Evolutionary conservation across 1,139 yeast genomes (phyloP).

Genomic region (Maudiozyma humilis): DNA sequence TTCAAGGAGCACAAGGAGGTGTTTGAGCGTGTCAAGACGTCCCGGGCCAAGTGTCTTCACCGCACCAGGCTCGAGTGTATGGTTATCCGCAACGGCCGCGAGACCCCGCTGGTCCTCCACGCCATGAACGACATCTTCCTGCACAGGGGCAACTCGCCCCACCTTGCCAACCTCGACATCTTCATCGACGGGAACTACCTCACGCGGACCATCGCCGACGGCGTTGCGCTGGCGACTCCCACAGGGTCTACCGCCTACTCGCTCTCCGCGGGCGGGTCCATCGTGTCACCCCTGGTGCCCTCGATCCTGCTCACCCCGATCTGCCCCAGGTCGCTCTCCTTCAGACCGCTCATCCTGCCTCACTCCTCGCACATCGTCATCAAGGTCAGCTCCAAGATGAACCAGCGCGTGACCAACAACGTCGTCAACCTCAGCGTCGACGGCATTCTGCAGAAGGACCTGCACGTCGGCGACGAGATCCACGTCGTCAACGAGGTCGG

Average conservation of each 20-base stretch:
- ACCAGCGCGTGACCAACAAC: slow-evolving; percentile 31
- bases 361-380: slow-evolving; percentile 61
- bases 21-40: slow-evolving; percentile 55
- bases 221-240: slow-evolving; percentile 77
- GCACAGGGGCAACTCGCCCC: slow-evolving; percentile 85
- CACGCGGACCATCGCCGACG: slow-evolving; percentile 89
- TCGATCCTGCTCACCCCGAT: slow-evolving; percentile 80
- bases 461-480: slow-evolving; percentile 71
- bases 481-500: slow-evolving; percentile 58
- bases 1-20: slow-evolving; percentile 53
- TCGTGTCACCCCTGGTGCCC: slow-evolving; percentile 81
- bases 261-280: slow-evolving; percentile 82
- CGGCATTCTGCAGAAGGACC: slow-evolving; percentile 64
- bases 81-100: slow-evolving; percentile 34
- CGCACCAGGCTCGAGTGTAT: slow-evolving; percentile 74
- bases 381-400: slow-evolving; percentile 40
- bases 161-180: slow-evolving; percentile 72
- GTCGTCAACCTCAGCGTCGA: slow-evolving; percentile 61
- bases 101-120: slow-evolving; percentile 35
- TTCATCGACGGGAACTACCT: slow-evolving; percentile 72
- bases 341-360: slow-evolving; percentile 79
- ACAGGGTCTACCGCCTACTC: slow-evolving; percentile 96
- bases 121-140: slow-evolving; percentile 89
- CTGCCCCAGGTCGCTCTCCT: slow-evolving; percentile 80
- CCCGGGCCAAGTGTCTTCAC: slow-evolving; percentile 63